Percentiles rank a stretch among this genome's conserved stretches.
Evolutionary conservation across 306 rosid genomes (phyloP).

Genomic region (Neltuma alba): DNA sequence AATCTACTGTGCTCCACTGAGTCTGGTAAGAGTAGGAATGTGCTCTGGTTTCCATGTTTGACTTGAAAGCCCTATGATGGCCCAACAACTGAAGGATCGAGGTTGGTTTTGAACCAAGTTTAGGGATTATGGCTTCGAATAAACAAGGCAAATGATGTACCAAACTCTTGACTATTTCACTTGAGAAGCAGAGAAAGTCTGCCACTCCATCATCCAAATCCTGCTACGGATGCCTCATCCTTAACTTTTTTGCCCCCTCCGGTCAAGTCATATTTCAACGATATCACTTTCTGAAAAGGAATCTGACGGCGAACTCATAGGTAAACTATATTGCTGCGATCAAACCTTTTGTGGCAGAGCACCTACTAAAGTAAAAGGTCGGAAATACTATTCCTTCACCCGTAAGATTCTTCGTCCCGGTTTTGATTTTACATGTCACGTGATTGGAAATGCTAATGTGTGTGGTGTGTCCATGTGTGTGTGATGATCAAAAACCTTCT

Average conservation of each 20-base stretch:
- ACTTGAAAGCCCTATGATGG: neutral
- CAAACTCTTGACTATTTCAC: conserved; percentile 40
- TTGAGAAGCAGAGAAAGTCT: conserved; percentile 30
- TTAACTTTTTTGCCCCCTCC: conserved; percentile 8
- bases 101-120: neutral
- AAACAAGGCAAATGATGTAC: conserved; percentile 16
- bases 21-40: conserved; percentile 2
- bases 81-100: neutral
- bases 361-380: conserved; percentile 43
- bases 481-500: neutral
- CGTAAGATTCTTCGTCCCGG: conserved; percentile 27
- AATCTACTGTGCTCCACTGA: neutral
- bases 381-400: conserved; percentile 33
- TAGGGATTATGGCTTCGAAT: neutral
- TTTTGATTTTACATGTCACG: conserved; percentile 29
- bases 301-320: conserved; percentile 34
- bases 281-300: conserved; percentile 39
- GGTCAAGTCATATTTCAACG: conserved; percentile 50
- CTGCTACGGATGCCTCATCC: conserved; percentile 33
- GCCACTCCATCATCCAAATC: conserved; percentile 1
- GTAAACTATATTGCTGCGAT: conserved; percentile 28
- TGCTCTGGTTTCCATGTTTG: neutral
- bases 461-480: neutral
- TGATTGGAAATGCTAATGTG: conserved; percentile 25
- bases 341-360: conserved; percentile 35